These are phyloP conservation scores for Ceratocystiopsis sp. DNA, from an alignment of 2,329 filamentous ascomycete genomes.

Conservation along the genomic window DNA sequence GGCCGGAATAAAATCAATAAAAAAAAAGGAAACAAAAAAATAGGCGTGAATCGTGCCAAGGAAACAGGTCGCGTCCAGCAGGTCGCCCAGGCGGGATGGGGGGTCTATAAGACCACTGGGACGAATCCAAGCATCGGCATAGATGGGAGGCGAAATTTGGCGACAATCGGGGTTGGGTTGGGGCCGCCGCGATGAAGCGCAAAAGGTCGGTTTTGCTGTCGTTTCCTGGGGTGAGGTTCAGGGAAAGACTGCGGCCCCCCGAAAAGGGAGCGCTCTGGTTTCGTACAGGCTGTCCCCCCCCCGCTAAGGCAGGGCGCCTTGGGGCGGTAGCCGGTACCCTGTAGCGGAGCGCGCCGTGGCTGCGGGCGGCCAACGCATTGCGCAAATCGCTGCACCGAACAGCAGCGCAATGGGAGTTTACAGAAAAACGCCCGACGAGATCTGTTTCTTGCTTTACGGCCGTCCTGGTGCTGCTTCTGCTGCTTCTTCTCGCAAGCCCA, in stretches of 20 bases:
- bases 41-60: conserved; percentile 12
- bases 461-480: no score
- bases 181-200: conserved; percentile 33
- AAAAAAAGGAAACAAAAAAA: not conserved
- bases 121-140: conserved; percentile 32
- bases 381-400: no score
- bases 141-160: conserved; percentile 30
- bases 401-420: no score
- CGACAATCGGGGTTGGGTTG: conserved; percentile 23
- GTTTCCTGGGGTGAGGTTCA: conserved; percentile 10
- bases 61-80: conserved; percentile 33
- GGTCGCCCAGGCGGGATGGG: conserved; percentile 26
- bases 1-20: conserved; percentile 1
- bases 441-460: no score
- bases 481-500: no score
- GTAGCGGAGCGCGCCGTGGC: no score
- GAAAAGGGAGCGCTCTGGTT: no score
- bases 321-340: no score
- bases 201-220: conserved; percentile 25
- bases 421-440: no score
- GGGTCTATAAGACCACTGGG: conserved; percentile 31
- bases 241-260: not conserved
- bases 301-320: no score
- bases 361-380: no score
- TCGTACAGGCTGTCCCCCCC: no score